phyloP scores from a whole-genome alignment of 495 filamentous ascomycete species.

The Delitschia confertaspora region DNA sequence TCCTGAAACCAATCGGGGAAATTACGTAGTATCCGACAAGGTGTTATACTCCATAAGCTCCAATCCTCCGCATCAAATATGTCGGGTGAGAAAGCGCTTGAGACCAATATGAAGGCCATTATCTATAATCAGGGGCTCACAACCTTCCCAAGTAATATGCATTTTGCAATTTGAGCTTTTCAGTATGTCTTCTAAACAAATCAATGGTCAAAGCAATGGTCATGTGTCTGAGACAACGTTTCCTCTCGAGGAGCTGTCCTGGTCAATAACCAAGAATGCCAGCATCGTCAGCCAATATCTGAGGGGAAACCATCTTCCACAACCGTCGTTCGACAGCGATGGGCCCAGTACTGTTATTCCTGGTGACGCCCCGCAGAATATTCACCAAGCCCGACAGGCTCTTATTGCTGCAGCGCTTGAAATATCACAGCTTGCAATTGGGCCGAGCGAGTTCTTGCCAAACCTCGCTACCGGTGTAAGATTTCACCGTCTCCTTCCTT shows the following conservation, averaged over 20 bases:
- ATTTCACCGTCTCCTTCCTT: background rate
- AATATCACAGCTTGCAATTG: slow-evolving; percentile 22
- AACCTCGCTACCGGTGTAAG: slow-evolving; percentile 23
- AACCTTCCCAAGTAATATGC: too few species aligned
- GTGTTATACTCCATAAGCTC: too few species aligned
- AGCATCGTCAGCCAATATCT: slow-evolving; percentile 3
- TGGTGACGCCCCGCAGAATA: background rate
- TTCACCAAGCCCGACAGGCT: background rate
- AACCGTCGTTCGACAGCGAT: slow-evolving; percentile 8
- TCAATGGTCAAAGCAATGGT: too few species aligned
- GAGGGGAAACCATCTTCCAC: slow-evolving; percentile 5
- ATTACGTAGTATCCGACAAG: too few species aligned
- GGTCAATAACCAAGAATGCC: slow-evolving; percentile 2
- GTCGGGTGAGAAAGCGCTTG: too few species aligned
- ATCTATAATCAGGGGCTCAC: too few species aligned
- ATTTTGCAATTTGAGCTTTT: too few species aligned
- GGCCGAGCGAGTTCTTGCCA: slow-evolving; percentile 28
- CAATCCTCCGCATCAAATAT: too few species aligned
- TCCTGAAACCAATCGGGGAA: too few species aligned
- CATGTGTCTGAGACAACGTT: slow-evolving; percentile 6
- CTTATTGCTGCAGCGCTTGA: slow-evolving; percentile 20
- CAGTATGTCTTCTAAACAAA: background rate
- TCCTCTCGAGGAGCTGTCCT: slow-evolving; percentile 4
- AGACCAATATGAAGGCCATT: too few species aligned
- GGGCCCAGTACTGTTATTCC: background rate